Evolutionary conservation across 352 stramenopile genomes (phyloP).

Genomic region (Pythium angustatum): DNA sequence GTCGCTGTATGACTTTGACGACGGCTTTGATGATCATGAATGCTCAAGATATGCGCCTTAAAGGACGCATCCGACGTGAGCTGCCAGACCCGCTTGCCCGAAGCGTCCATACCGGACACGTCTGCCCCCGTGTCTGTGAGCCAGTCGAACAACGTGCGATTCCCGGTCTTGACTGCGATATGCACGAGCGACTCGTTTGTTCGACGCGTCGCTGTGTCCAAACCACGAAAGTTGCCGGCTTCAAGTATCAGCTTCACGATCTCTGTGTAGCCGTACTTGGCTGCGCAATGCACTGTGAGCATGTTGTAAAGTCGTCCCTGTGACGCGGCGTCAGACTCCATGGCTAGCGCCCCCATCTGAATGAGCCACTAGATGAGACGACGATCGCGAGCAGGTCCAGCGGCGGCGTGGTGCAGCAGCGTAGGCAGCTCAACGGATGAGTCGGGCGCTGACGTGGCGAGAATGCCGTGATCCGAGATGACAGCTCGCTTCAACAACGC

Average conservation of each 20-base stretch:
- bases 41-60: not conserved
- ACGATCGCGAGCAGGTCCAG: slow-evolving; percentile 29
- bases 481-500: slow-evolving; percentile 15
- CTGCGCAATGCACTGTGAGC: slow-evolving; percentile 10
- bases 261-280: not conserved
- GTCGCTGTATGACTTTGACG: not conserved
- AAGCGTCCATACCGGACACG: not conserved
- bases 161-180: slow-evolving; percentile 4
- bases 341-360: slow-evolving; percentile 27
- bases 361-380: slow-evolving; percentile 39
- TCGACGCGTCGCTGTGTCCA: slow-evolving; percentile 13
- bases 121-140: not conserved
- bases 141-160: slow-evolving; percentile 5
- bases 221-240: slow-evolving; percentile 4
- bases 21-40: not conserved
- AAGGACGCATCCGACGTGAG: not conserved
- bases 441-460: not conserved
- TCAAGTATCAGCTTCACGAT: slow-evolving; percentile 9
- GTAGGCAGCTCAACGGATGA: slow-evolving; percentile 1
- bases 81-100: slow-evolving; percentile 9
- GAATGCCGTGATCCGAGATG: not conserved
- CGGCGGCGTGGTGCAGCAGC: slow-evolving; percentile 32
- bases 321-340: too few species aligned
- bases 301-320: too few species aligned
- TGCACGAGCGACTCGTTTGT: slow-evolving; percentile 12